These are phyloP conservation scores for Lunularia cruciata DNA, from an alignment of 225 moss, liverwort and hornwort species.

Conservation along the genomic window DNA sequence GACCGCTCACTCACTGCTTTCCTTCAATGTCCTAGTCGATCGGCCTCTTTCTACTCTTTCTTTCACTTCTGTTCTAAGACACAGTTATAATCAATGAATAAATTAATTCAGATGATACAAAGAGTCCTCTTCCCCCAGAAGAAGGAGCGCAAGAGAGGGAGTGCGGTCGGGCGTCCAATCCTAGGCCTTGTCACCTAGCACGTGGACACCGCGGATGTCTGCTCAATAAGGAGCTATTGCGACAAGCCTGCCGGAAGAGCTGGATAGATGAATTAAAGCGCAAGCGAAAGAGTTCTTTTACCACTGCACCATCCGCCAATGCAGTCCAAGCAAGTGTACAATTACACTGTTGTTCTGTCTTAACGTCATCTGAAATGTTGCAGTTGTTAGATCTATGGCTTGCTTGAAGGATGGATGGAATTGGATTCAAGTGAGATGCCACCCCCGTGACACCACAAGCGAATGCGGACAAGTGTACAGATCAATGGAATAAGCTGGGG, in stretches of 20 bases:
- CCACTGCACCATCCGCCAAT: background rate
- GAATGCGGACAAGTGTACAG: too few species aligned
- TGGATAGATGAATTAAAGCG: background rate
- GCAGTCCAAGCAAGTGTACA: background rate
- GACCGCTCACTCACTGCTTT: slow-evolving; percentile 11
- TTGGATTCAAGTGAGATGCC: too few species aligned
- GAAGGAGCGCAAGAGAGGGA: slow-evolving; percentile 4
- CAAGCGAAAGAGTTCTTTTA: background rate
- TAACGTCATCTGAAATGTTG: too few species aligned
- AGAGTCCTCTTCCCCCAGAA: slow-evolving; percentile 4
- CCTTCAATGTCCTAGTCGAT: background rate
- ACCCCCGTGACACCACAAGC: too few species aligned
- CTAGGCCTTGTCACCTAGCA: background rate
- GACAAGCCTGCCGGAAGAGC: background rate
- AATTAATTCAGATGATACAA: background rate
- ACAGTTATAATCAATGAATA: background rate
- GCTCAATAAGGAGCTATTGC: background rate
- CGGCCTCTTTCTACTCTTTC: background rate
- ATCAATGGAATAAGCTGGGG: too few species aligned
- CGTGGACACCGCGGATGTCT: slow-evolving; percentile 21
- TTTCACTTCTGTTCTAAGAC: background rate
- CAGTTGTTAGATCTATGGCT: too few species aligned
- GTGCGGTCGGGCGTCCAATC: slow-evolving; percentile 12
- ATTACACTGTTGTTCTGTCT: background rate
- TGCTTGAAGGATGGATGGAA: background rate